Conservation (phyloP, 129 eudicot genomes). For the Flaveria trinervia region DNA sequence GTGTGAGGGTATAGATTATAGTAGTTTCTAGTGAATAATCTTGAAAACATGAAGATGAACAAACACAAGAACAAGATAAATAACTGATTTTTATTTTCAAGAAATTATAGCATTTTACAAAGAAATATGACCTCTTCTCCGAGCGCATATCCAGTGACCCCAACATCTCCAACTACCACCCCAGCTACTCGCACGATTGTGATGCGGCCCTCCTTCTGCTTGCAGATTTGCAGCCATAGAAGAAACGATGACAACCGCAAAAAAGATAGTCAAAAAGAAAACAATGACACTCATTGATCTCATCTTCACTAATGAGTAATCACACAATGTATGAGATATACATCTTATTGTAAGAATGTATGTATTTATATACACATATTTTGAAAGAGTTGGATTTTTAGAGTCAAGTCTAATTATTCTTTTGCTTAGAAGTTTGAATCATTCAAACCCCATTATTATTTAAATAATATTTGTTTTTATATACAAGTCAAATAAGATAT, state of each 20-base stretch:
- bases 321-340: not conserved
- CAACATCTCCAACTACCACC: conserved; percentile 26
- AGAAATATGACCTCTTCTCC: not conserved
- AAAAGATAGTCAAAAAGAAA: not conserved
- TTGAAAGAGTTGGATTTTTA: not conserved
- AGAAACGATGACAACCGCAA: conserved; percentile 11
- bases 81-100: not conserved
- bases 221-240: conserved; percentile 3
- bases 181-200: not conserved
- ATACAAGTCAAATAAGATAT: not conserved
- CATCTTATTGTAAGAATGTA: not conserved
- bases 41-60: not conserved
- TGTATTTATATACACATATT: not conserved
- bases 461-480: not conserved
- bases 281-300: not conserved
- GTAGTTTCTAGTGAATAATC: not conserved
- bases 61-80: not conserved
- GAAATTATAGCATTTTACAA: not conserved
- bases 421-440: not conserved
- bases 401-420: not conserved
- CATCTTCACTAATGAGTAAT: conserved; percentile 5
- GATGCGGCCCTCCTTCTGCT: not conserved
- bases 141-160: not conserved
- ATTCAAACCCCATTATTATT: not conserved
- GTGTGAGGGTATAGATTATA: not conserved